These are phyloP conservation scores for Rhizopus delemar DNA, from an alignment of 371 early-diverging fungal species.

Conservation along the genomic window DNA sequence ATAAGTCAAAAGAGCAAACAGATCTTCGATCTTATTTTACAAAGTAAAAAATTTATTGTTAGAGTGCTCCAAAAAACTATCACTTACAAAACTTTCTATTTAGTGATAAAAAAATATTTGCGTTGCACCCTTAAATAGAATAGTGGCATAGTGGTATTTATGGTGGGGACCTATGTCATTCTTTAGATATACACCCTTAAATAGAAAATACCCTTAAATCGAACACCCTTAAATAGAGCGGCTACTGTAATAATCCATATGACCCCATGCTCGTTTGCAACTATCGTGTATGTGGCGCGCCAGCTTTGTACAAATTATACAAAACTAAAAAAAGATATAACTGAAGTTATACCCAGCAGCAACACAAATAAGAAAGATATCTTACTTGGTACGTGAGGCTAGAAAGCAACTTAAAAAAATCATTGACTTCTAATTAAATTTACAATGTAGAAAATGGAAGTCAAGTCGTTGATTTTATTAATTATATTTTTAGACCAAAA, in stretches of 20 bases:
- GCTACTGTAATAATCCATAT: constrained; percentile 12
- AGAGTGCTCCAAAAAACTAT: no score
- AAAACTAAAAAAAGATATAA: constrained; percentile 14
- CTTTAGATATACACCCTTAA: no score
- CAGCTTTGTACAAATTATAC: constrained; percentile 12
- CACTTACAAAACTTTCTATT: no score
- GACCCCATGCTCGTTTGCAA: constrained; percentile 14
- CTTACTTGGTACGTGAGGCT: constrained; percentile 10
- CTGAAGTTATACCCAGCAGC: not conserved
- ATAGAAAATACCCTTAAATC: no score
- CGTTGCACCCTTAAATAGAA: no score
- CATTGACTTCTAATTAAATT: constrained; percentile 11
- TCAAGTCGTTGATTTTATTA: constrained; percentile 12
- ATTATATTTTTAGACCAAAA: constrained; percentile 14
- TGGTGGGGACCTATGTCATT: no score
- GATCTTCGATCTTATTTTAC: no score
- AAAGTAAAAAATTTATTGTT: no score
- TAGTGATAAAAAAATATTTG: no score
- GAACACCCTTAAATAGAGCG: no score
- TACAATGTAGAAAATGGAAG: constrained; percentile 13
- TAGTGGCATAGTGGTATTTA: no score
- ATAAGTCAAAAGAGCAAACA: no score
- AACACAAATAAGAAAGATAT: not conserved
- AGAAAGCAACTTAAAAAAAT: constrained; percentile 4
- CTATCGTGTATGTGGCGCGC: constrained; percentile 10